Base-by-base conservation (phyloP, 495 filamentous ascomycete genomes). In the Terfezia boudieri region DNA sequence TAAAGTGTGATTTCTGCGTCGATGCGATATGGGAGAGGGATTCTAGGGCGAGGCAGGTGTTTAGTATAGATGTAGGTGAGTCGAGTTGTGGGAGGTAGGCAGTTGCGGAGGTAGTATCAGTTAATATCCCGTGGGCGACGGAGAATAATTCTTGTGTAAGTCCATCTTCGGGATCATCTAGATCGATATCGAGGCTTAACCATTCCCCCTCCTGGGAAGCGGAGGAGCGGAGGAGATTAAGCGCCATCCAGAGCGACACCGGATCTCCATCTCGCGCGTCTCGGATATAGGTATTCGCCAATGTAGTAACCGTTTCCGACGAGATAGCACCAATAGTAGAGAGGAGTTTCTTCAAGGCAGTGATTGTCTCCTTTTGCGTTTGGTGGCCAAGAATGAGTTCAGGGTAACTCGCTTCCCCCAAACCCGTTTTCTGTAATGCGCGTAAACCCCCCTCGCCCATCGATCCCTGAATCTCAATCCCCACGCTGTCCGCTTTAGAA, bases 111-210 rank as follows among this genome's bases (percentile, higher is more conserved):
- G 79, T 63, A 14, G 71, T 69, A 61, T 74, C 63, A 8, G 71
- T 68, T 17, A 98, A 62, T 0, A 83, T 66, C 0, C 74, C 73
- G 1, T 92, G 68, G 3, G 92, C 81, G 54, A 81, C 75, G 17
- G 80, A 76, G 65, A 94, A 94, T 14, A 95, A 62, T 50, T 94
- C 84, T 54, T 89, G 80, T 37, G 83, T 77, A 49, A 80, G 72
- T 20, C 72, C 66, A 4, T 73, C 70, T 49, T 74, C 73, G 4
- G 68, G 67, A 36, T 73, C 70, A 1, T 69, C 61, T 36, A 67
- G 37, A 12, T 73, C 67, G 14, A 76, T 57, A 12, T 75, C 72
- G 7, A 71, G 56, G 58, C 73, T 66, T 11, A 93, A 69, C 56
- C 89, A 81, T 36, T 81, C 77, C 46, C 85, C 83, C 4, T 84